These are phyloP conservation scores for Fulvia fulva DNA, from an alignment of 2,329 filamentous ascomycete genomes.

Conservation along the genomic window DNA sequence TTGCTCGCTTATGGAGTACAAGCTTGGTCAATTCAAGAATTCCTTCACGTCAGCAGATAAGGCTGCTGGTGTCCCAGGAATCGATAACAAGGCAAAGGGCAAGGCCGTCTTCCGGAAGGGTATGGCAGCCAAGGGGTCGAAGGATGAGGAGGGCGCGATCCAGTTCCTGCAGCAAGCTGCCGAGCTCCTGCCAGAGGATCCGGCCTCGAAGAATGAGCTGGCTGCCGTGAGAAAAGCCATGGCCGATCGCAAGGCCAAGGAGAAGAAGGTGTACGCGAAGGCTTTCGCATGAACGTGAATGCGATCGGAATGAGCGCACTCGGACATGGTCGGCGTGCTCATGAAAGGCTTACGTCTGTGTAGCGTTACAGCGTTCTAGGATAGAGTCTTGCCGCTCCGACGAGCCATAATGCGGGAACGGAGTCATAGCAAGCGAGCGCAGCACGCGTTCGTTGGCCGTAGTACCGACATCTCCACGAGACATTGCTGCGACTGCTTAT, in stretches of 20 bases:
- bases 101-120: slow-evolving; percentile 87
- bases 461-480: not conserved
- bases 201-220: slow-evolving; percentile 70
- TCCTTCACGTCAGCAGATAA: slow-evolving; percentile 66
- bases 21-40: slow-evolving; percentile 68
- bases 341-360: not conserved
- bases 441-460: slow-evolving; percentile 1
- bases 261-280: slow-evolving; percentile 89
- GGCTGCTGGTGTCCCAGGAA: slow-evolving; percentile 63
- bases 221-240: slow-evolving; percentile 72
- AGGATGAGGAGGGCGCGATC: slow-evolving; percentile 75
- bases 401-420: not conserved
- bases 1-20: slow-evolving; percentile 78
- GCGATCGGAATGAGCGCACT: not conserved
- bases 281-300: slow-evolving; percentile 62
- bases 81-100: slow-evolving; percentile 72
- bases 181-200: slow-evolving; percentile 61
- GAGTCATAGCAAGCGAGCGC: not conserved
- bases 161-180: slow-evolving; percentile 42
- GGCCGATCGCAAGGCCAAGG: slow-evolving; percentile 71
- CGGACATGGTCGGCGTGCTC: not conserved
- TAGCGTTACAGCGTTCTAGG: not conserved
- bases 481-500: not conserved
- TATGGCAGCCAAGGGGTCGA: slow-evolving; percentile 67
- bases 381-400: not conserved